Conservation (phyloP, 257 asterid genomes). For the Solanum habrochaites region DNA sequence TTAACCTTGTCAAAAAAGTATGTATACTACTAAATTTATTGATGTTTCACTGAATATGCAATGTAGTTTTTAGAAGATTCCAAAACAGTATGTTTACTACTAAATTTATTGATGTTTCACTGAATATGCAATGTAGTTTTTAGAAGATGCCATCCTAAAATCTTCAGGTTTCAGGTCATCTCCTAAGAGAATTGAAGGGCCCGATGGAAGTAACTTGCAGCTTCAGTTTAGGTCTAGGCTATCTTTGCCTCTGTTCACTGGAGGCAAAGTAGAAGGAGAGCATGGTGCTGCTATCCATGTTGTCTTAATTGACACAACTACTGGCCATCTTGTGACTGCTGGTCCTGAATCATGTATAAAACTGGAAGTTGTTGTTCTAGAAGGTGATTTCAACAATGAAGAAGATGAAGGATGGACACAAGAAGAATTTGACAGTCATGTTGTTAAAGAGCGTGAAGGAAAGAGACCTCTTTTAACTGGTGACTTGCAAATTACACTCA, state of each 20-base stretch:
- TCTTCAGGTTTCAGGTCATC: conserved; percentile 56
- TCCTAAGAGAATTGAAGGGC: conserved; percentile 83
- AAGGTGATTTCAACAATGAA: conserved; percentile 93
- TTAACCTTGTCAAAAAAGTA: not conserved
- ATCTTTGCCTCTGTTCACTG: conserved; percentile 91
- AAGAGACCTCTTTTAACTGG: conserved; percentile 89
- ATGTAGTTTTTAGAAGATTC: too few species aligned
- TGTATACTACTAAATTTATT: not conserved
- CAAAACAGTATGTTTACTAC: not conserved
- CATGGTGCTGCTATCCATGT: conserved; percentile 90
- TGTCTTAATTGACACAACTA: conserved; percentile 59
- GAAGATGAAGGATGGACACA: conserved; percentile 73
- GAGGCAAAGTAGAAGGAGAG: conserved; percentile 97
- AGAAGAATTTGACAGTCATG: conserved; percentile 89
- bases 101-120: not conserved
- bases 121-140: not conserved
- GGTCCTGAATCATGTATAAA: conserved; percentile 82
- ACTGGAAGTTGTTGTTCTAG: conserved; percentile 81
- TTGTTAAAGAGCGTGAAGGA: conserved; percentile 95
- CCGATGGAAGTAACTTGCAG: conserved; percentile 86
- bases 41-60: too few species aligned
- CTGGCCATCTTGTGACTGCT: conserved; percentile 67
- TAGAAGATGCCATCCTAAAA: conserved; percentile 5
- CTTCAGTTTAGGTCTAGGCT: conserved; percentile 76
- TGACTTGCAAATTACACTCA: conserved; percentile 75